Percentiles rank a stretch among this genome's conserved stretches.
These are phyloP conservation scores for Rhodotorula sp. DNA, from an alignment of 1,284 basidiomycete species.

Conservation along the genomic window DNA sequence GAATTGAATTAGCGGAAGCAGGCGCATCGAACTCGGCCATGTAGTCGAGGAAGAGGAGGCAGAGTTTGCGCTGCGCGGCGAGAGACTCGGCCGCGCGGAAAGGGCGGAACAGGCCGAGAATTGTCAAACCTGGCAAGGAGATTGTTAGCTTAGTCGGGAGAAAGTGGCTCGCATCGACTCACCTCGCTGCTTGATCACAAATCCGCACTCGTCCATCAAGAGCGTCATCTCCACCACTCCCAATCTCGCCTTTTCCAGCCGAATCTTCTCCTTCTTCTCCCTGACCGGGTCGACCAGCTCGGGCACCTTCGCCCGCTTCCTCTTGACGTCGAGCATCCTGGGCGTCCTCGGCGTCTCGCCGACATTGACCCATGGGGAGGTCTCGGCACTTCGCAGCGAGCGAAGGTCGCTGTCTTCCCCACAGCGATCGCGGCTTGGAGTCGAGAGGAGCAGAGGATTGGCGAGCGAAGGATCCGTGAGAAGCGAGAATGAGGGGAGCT, in stretches of 20 bases:
- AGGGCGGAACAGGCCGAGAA: slow-evolving; percentile 38
- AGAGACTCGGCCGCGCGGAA: slow-evolving; percentile 28
- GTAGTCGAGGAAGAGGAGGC: slow-evolving; percentile 31
- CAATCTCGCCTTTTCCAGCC: slow-evolving; percentile 18
- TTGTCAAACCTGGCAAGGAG: slow-evolving; percentile 14
- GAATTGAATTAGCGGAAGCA: not conserved
- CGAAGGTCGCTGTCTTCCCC: not conserved
- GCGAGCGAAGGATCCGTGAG: slow-evolving; percentile 16
- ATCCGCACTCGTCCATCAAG: slow-evolving; percentile 25
- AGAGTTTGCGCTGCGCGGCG: slow-evolving; percentile 11
- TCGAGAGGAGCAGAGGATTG: slow-evolving; percentile 12
- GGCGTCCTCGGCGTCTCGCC: slow-evolving; percentile 8
- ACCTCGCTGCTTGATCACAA: slow-evolving; percentile 27
- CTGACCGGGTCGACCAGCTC: not conserved
- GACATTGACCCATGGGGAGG: slow-evolving; percentile 17
- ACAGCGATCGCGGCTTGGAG: not conserved
- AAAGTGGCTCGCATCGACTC: not conserved
- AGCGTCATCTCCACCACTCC: slow-evolving; percentile 17
- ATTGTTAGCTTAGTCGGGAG: not conserved
- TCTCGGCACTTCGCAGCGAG: slow-evolving; percentile 9
- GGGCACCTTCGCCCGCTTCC: not conserved
- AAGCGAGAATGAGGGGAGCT: slow-evolving; percentile 21
- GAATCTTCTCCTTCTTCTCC: slow-evolving; percentile 8
- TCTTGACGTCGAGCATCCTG: not conserved
- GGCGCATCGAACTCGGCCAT: slow-evolving; percentile 3